Evolutionary conservation across 805 yeast species (phyloP), one percentile per base, ranked within the genome.

Genomic region (Wickerhamomyces pijperi): DNA sequence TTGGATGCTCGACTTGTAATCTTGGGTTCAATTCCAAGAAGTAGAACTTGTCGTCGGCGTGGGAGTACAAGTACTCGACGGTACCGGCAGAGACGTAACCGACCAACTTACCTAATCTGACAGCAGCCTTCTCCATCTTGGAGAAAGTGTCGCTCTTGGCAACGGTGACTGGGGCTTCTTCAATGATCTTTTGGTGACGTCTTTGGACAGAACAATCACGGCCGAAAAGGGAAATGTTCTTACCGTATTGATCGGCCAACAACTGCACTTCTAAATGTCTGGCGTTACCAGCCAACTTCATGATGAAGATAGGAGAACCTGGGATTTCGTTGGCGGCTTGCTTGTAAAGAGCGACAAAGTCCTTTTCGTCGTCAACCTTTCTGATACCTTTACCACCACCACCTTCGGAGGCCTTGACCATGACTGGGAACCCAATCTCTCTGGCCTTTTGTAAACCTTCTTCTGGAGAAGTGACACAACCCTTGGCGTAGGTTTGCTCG

Each of bases 371-470:
- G 41, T 84, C 95, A 47, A 87, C 97, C 65, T 87, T 87, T 70
- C 99, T 82, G 62, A 92, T 92, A 75, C 99, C 99, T 67, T 92
- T 92, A 71, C 99, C 99, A 68, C 99, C 99, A 65, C 99, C 99
- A 71, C 99, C 99, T 77, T 92, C 99, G 42, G 97, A 87, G 37
- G 98, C 98, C 65, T 92, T 92, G 58, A 92, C 79, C 99, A 92
- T 92, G 39, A 92, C 95, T 25, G 99, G 99, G 69, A 92, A 87
- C 2, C 98, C 98, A 54, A 92, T 88, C 54, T 72, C 60, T 52
- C 70, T 75, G 43, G 98, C 98, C 59, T 82, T 84, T 34, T 50
- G 71, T 41, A 92, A 70, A 46, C 97, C 99, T 54, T 90, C 95
- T 54, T 81, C 92, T 36, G 97, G 87, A 32, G 78, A 69, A 6